phyloP scores from a whole-genome alignment of 805 yeast species.

The Lipomyces kockii region DNA sequence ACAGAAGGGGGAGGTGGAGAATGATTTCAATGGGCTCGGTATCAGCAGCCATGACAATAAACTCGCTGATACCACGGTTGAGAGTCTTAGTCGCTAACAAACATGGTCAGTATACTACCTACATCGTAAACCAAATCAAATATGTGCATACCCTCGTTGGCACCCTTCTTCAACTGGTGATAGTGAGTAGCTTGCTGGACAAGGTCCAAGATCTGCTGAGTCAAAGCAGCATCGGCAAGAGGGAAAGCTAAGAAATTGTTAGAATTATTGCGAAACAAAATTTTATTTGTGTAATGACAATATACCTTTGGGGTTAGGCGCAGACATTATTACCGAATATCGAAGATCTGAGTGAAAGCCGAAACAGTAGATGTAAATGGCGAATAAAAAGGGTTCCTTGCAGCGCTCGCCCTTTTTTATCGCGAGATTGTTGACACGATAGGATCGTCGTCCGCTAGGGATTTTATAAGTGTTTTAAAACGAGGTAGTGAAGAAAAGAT shows the following conservation, averaged over 20 bases:
- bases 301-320: conserved; percentile 83
- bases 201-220: conserved; percentile 96
- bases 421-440: neutral
- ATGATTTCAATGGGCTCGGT: conserved; percentile 99
- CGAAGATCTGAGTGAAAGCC: neutral
- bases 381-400: conserved; percentile 45
- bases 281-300: neutral
- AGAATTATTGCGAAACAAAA: neutral
- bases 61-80: conserved; percentile 37
- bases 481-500: neutral
- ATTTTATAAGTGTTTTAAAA: neutral
- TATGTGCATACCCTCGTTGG: conserved; percentile 86
- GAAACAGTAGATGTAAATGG: neutral
- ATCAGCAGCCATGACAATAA: conserved; percentile 87
- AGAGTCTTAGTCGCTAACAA: conserved; percentile 36
- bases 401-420: conserved; percentile 45
- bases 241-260: conserved; percentile 75
- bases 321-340: conserved; percentile 58
- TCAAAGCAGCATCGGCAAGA: conserved; percentile 91
- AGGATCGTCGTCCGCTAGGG: neutral
- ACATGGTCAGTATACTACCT: neutral
- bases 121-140: neutral
- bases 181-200: conserved; percentile 97
- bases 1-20: conserved; percentile 93
- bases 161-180: conserved; percentile 99